These are phyloP conservation scores for Ophiocordyceps unilateralis DNA, from an alignment of 2,329 filamentous ascomycete species.

Conservation along the genomic window DNA sequence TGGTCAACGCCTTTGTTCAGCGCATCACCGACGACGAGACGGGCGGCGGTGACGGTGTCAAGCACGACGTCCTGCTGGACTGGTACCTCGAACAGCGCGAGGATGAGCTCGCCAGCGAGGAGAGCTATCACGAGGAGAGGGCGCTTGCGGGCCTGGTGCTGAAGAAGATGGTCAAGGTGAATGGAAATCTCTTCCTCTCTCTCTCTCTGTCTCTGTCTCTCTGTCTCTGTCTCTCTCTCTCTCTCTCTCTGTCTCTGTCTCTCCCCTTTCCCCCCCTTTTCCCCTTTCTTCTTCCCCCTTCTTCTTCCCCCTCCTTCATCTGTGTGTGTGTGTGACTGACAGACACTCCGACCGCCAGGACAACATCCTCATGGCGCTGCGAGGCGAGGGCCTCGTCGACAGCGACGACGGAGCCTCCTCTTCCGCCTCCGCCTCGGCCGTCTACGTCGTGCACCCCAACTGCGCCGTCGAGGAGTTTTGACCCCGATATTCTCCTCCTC, in stretches of 20 bases:
- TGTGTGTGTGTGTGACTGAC: conserved; percentile 9
- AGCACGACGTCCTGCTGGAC: conserved; percentile 61
- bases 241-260: too few species aligned
- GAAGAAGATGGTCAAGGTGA: conserved; percentile 89
- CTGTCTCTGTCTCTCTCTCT: too few species aligned
- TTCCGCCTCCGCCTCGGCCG: conserved; percentile 23
- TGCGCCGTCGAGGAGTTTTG: conserved; percentile 58
- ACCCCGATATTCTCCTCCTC: too few species aligned
- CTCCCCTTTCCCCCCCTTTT: too few species aligned
- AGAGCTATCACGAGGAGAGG: conserved; percentile 63
- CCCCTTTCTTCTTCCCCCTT: conserved; percentile 6
- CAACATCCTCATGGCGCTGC: conserved; percentile 72
- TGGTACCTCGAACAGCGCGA: conserved; percentile 94
- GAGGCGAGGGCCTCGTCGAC: conserved; percentile 39
- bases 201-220: too few species aligned
- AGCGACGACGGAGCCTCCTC: conserved; percentile 23
- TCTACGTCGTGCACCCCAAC: conserved; percentile 91
- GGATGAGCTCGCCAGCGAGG: conserved; percentile 60
- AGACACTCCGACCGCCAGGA: conserved; percentile 44
- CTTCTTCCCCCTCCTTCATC: neutral
- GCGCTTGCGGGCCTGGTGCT: conserved; percentile 67
- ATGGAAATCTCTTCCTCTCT: too few species aligned
- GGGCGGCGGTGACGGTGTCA: conserved; percentile 61
- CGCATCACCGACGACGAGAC: conserved; percentile 72
- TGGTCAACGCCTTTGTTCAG: conserved; percentile 72